Percentiles rank a stretch among this genome's conserved stretches.
Conservation (phyloP, 371 early-diverging fungal genomes). For the Thermomucor indicae-seudaticae region DNA sequence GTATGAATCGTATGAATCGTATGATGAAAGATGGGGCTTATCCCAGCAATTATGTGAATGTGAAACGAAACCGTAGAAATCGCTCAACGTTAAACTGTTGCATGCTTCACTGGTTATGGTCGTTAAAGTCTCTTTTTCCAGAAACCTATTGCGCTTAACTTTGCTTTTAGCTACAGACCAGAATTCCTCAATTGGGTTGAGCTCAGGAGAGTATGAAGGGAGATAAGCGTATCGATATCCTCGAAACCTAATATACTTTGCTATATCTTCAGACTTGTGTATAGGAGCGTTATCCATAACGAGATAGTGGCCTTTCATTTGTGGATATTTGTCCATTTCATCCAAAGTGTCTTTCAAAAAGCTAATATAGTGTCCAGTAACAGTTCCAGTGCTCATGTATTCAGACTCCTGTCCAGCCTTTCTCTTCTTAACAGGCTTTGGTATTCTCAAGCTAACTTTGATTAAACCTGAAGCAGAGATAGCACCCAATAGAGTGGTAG, state of each 20-base stretch:
- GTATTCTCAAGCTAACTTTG: conserved; percentile 8
- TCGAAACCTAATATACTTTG: background rate
- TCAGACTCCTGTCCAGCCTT: conserved; percentile 1
- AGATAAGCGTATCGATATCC: conserved; percentile 5
- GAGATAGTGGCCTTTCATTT: conserved; percentile 13
- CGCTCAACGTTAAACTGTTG: too few relatives aligned
- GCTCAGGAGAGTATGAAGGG: conserved; percentile 5
- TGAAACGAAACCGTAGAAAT: too few relatives aligned
- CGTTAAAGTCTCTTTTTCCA: too few relatives aligned
- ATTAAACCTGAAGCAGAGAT: conserved; percentile 14
- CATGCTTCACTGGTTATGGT: too few relatives aligned
- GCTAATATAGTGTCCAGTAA: conserved; percentile 8
- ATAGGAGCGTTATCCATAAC: conserved; percentile 14
- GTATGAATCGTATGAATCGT: too few relatives aligned
- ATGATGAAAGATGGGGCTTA: too few relatives aligned
- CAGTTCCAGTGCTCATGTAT: conserved; percentile 2
- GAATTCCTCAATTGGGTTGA: conserved; percentile 8
- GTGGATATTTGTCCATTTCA: conserved; percentile 13
- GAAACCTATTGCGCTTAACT: too few relatives aligned
- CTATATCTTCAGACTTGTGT: conserved; percentile 5
- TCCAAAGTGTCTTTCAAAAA: conserved; percentile 11
- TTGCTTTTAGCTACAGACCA: conserved; percentile 6
- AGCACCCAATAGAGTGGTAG: conserved; percentile 10
- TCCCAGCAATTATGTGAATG: too few relatives aligned
- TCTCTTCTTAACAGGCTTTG: conserved; percentile 5